phyloP scores from a whole-genome alignment of 345 rosid genomes.

The Cardamine resedifolia region DNA sequence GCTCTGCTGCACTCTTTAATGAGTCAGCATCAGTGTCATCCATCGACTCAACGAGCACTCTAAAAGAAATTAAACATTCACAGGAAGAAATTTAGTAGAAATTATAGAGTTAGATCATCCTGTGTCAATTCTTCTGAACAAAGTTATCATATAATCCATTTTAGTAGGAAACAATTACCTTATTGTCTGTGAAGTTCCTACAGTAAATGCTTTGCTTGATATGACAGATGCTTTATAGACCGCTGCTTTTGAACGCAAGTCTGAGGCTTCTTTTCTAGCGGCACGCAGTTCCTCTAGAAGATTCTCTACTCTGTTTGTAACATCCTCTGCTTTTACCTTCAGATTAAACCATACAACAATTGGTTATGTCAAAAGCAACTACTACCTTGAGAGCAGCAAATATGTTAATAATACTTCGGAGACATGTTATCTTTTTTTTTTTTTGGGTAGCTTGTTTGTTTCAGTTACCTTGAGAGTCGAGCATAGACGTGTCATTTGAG shows the following conservation, averaged over 20 bases:
- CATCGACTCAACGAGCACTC: conserved; percentile 84
- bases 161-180: conserved; percentile 42
- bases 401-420: background rate
- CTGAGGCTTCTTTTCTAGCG: conserved; percentile 69
- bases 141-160: background rate
- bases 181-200: conserved; percentile 59
- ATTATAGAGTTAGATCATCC: background rate
- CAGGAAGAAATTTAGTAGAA: background rate
- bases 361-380: background rate
- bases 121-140: background rate
- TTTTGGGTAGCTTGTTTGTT: background rate
- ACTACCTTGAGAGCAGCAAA: conserved; percentile 4
- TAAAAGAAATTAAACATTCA: conserved; percentile 33
- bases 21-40: conserved; percentile 84
- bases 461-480: conserved; percentile 64
- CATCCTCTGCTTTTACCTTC: conserved; percentile 94
- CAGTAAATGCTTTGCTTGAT: conserved; percentile 57
- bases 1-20: conserved; percentile 79
- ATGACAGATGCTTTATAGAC: conserved; percentile 68
- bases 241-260: conserved; percentile 76
- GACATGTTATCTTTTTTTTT: background rate
- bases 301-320: conserved; percentile 72
- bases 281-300: conserved; percentile 72
- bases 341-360: conserved; percentile 22
- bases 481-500: conserved; percentile 75